Base-by-base conservation (phyloP, 108 stramenopile species). In the Cyclotella kingstonii region DNA sequence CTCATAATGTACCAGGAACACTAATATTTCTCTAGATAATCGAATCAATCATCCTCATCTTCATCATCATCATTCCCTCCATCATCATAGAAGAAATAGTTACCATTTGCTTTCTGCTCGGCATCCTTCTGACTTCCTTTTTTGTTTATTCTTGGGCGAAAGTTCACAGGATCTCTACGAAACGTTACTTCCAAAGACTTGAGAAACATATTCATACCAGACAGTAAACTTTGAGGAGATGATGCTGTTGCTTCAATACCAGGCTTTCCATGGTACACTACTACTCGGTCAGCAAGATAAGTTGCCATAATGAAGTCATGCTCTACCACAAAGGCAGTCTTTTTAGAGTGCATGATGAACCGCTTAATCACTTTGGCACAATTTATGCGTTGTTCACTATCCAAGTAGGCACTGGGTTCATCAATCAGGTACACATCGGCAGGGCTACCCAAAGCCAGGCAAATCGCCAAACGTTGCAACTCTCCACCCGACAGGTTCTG, bases 221-320 rank as follows among this genome's bases (percentile, higher is more conserved):
- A 76, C 38, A 98, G 64, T 33, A 98, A 83, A 52, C 93, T 81
- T 82, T 98, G 94, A 17, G 99, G 97, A n/a, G 87, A 33, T 18
- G 84, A 76, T 5, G 99, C 99, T 19, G 97, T 97, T 23, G 95
- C 93, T 70, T 97, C 97, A 15, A 98, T 69, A 56, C 96, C 96
- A 7, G 98, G 97, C n/a, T 78, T 54, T 39, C 97, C 97, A 41
- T 83, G 70, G 77, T 98, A 99, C 28, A 98, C 98, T 67, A 98
- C 93, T 3, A 99, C 98, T 35, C 96, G 83, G 65, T 98, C 97
- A 17, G 96, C 96, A 42, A 98, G 89, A 73, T 98, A 98, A 8
- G 97, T 99, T 30, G 96, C 96, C 98, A 99, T 99, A 78, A 98
- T 96, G 80, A 99, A 99, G 83, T 98, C 97, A 81, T 98, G 97